Evolutionary conservation across 179 eudicot genomes (phyloP).

Genomic region (Spergularia azorica): DNA sequence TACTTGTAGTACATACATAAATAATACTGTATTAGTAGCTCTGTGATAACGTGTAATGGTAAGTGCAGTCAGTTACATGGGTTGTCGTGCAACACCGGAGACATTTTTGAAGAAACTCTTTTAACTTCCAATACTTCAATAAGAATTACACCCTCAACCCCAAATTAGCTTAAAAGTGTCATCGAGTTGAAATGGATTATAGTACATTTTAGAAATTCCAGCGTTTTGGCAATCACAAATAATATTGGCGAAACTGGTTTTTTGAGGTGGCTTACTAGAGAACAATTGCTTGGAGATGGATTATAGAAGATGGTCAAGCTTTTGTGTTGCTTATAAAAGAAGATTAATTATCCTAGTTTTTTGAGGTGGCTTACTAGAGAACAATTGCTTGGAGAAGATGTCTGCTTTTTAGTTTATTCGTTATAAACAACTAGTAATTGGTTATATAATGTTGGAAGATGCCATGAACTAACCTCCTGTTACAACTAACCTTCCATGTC

Average conservation of each 20-base stretch:
- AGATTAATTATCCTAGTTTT: background rate
- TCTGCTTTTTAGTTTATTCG: background rate
- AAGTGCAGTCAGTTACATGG: no score
- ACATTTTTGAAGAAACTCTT: no score
- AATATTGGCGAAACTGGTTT: background rate
- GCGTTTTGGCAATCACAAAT: background rate
- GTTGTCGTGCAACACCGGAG: no score
- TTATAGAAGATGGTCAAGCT: background rate
- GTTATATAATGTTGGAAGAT: background rate
- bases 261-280: background rate
- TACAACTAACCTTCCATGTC: background rate
- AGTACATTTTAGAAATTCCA: no score
- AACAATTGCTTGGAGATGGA: constrained; percentile 8
- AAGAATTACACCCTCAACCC: no score
- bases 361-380: background rate
- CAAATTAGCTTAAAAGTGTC: no score
- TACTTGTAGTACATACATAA: no score
- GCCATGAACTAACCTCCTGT: constrained; percentile 15
- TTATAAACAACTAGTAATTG: background rate
- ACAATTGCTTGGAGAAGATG: constrained; percentile 6
- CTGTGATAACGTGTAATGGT: no score
- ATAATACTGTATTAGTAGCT: no score
- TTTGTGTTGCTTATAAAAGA: background rate
- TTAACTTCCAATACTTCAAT: no score
- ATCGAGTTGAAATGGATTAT: no score